Percentiles rank a stretch among this genome's conserved stretches.
Conservation (phyloP, 768 basidiomycete genomes). For the Atractiella rhizophila region DNA sequence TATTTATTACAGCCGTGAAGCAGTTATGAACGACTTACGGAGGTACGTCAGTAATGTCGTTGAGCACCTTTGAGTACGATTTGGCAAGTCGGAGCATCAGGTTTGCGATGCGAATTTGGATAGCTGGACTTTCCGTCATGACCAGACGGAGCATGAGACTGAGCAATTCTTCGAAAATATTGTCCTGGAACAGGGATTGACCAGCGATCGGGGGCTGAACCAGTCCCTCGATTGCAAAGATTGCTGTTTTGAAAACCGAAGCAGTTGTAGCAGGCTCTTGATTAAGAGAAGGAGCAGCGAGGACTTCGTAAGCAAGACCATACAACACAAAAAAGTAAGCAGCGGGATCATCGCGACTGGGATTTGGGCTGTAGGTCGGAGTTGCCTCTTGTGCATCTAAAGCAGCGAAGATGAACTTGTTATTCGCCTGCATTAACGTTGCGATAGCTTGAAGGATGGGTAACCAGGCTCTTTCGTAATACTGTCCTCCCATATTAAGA, state of each 20-base stretch:
- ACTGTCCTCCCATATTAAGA: conserved; percentile 28
- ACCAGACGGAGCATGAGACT: conserved; percentile 70
- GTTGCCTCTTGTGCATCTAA: conserved; percentile 48
- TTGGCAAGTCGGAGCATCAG: conserved; percentile 36
- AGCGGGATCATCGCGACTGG: conserved; percentile 35
- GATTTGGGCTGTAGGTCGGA: conserved; percentile 1
- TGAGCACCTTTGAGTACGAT: too few species aligned
- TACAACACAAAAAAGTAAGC: conserved; percentile 71
- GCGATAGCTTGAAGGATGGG: conserved; percentile 65
- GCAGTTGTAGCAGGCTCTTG: neutral
- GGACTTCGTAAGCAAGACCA: conserved; percentile 75
- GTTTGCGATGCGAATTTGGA: conserved; percentile 48
- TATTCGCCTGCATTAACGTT: conserved; percentile 42
- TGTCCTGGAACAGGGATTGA: conserved; percentile 47
- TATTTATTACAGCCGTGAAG: neutral
- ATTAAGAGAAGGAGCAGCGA: conserved; percentile 33
- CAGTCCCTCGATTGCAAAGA: conserved; percentile 55
- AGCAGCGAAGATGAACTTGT: conserved; percentile 43
- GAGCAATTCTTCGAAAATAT: conserved; percentile 70
- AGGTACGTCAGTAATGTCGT: neutral
- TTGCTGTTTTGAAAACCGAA: conserved; percentile 32
- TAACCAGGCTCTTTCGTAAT: conserved; percentile 60
- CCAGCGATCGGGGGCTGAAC: conserved; percentile 59
- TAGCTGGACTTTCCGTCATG: conserved; percentile 49
- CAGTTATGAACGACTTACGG: neutral